A percentile compares a stretch with the other conserved stretches of the same genome.
These are phyloP conservation scores for Aspergillus sp. DNA, from an alignment of 2,329 filamentous ascomycete genomes.

Conservation along the genomic window DNA sequence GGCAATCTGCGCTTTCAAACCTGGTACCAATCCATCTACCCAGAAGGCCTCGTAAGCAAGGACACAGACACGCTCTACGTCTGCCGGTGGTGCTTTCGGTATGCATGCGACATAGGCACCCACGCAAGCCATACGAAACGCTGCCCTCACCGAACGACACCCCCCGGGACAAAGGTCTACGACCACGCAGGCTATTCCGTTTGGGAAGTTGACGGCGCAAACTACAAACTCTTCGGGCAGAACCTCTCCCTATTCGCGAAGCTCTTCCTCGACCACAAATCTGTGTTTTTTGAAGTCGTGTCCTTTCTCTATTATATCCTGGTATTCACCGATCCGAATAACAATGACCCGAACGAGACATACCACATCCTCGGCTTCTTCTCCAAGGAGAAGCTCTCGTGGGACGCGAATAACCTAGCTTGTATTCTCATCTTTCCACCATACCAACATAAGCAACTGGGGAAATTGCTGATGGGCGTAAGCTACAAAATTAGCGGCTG, in stretches of 20 bases:
- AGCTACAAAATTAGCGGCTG: conserved; percentile 88
- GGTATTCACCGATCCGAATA: conserved; percentile 63
- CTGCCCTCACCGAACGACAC: conserved; percentile 55
- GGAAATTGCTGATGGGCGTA: conserved; percentile 84
- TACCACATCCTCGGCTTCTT: conserved; percentile 88
- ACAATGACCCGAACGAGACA: conserved; percentile 30
- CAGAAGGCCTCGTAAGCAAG: conserved; percentile 62
- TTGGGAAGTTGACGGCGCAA: conserved; percentile 89
- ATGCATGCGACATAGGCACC: conserved; percentile 55
- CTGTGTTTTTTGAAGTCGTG: conserved; percentile 93
- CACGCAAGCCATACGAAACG: conserved; percentile 42
- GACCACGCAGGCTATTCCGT: conserved; percentile 77
- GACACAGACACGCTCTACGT: conserved; percentile 70
- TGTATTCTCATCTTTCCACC: conserved; percentile 96
- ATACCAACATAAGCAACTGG: conserved; percentile 88
- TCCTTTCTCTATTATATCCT: conserved; percentile 95
- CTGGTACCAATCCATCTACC: conserved; percentile 91
- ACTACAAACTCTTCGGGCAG: conserved; percentile 86
- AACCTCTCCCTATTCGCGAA: conserved; percentile 96
- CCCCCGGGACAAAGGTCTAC: conserved; percentile 75
- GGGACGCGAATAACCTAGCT: conserved; percentile 97
- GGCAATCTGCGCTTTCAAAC: conserved; percentile 81
- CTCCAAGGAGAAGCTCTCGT: conserved; percentile 97
- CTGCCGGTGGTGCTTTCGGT: conserved; percentile 93
- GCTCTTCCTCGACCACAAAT: conserved; percentile 96